These are phyloP conservation scores for Phytophthora macrochlamydospora DNA, from an alignment of 352 stramenopile species.

Conservation along the genomic window DNA sequence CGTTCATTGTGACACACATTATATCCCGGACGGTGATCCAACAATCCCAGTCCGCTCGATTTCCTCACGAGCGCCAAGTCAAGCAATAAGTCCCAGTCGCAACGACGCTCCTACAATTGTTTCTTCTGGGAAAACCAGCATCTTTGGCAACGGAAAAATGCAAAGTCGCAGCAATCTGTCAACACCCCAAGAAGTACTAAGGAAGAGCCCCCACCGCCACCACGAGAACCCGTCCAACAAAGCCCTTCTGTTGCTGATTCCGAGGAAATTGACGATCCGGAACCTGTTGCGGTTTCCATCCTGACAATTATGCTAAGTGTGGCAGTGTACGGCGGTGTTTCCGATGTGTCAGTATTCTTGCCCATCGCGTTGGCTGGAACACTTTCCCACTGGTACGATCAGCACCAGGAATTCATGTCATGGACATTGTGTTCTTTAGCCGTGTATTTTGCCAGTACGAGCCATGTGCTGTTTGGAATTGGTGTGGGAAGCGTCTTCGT, in stretches of 20 bases:
- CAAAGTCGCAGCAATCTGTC: slow-evolving; percentile 2
- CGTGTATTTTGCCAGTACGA: slow-evolving; percentile 43
- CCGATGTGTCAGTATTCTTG: slow-evolving; percentile 58
- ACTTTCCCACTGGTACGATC: slow-evolving; percentile 37
- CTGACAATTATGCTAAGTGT: slow-evolving; percentile 42
- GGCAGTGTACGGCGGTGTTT: slow-evolving; percentile 35
- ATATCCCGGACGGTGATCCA: slow-evolving; percentile 8
- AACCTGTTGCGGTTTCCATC: slow-evolving; percentile 21
- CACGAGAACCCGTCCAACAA: slow-evolving; percentile 2
- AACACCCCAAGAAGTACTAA: slow-evolving; percentile 1
- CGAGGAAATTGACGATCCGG: slow-evolving; percentile 1
- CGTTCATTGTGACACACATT: slow-evolving; percentile 8
- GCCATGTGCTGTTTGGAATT: slow-evolving; percentile 53
- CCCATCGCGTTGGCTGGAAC: slow-evolving; percentile 54
- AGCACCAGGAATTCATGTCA: slow-evolving; percentile 34
- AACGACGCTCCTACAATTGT: slow-evolving; percentile 6
- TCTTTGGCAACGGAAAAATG: slow-evolving; percentile 12
- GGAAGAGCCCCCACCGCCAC: not conserved
- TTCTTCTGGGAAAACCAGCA: slow-evolving; percentile 7
- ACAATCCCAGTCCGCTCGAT: slow-evolving; percentile 13
- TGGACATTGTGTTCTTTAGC: slow-evolving; percentile 37
- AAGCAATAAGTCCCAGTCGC: slow-evolving; percentile 1
- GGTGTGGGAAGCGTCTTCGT: slow-evolving; percentile 37
- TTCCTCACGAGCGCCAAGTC: slow-evolving; percentile 8
- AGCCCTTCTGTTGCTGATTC: slow-evolving; percentile 1